Evolutionary conservation across 805 yeast genomes (phyloP), one percentile per base, ranked within the genome.

Genomic region (Yarrowia sp.): DNA sequence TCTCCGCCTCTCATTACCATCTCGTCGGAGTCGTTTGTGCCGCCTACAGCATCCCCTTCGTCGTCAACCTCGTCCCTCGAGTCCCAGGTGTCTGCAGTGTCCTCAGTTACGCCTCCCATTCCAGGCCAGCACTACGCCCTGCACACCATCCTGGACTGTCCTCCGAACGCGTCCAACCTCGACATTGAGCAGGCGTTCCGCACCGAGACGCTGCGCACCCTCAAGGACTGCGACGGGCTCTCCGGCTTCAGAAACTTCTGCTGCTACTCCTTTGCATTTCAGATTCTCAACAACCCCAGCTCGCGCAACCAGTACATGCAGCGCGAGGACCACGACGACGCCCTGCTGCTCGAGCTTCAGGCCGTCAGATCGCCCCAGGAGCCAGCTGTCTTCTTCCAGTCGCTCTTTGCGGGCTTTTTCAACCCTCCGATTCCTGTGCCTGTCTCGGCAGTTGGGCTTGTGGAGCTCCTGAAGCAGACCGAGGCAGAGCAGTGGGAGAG

Each of bases 281-380:
- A 51, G 58, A 31, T 51, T 33, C 58, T 51, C 42, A 51, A 32
- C 31, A 51, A 51, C 42, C 58, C 58, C n/a, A 33, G 42, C 41
- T 24, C 42, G 12, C 22, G 58, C 24, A 51, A 33, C 32, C 42
- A 51, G 42, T 51, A 51, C 27, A 33, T 51, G 42, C 41, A 35
- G 21, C 55, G 55, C 4, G 55, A 47, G 6, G 55, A 47, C 38
- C 55, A 47, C 38, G 55, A 47, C 19, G 55, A 47, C 16, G 55
- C 38, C 8, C 32, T 51, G 7, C 16, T 33, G n/a, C 42, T 51
- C 2, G 58, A 51, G 16, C 41, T 33, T 12, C 58, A 51, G 6
- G 55, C 55, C 29, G 29, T 19, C n/a, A 7, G 55, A 32, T 12
- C 55, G 2, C 31, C 35, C 8, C 58, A 51, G 18, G 58, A 51